These are phyloP conservation scores for Xanthoceras sorbifolium DNA, from an alignment of 345 rosid species.

Conservation along the genomic window DNA sequence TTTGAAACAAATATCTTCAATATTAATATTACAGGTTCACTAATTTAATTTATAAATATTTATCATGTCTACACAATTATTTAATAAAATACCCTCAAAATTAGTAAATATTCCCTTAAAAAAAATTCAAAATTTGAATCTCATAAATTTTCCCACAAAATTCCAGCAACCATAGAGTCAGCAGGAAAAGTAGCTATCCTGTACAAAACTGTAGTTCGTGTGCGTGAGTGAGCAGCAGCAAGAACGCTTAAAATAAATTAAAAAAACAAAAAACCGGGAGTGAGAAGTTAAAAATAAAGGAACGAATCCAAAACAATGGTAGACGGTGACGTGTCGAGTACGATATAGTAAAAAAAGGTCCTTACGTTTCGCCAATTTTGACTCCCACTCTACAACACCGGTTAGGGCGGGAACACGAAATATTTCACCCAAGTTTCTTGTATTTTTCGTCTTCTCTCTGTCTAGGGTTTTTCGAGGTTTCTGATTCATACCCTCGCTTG, in stretches of 20 bases:
- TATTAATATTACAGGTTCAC: too few relatives aligned
- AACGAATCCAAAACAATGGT: background rate
- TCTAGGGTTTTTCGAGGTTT: constrained; percentile 24
- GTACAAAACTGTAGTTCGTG: background rate
- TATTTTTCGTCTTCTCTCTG: background rate
- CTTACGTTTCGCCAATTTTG: constrained; percentile 30
- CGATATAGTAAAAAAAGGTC: constrained; percentile 20
- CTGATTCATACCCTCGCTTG: constrained; percentile 14
- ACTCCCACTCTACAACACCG: constrained; percentile 20
- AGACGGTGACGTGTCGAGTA: constrained; percentile 37
- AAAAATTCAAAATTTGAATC: constrained; percentile 7
- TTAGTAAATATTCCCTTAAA: too few relatives aligned
- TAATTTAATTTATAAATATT: too few relatives aligned
- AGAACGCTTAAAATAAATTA: background rate
- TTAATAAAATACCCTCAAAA: background rate
- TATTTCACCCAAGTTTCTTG: background rate
- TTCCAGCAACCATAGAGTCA: constrained; percentile 10
- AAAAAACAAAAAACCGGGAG: too few relatives aligned
- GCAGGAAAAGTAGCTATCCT: background rate
- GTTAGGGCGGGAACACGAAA: constrained; percentile 63
- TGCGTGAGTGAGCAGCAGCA: background rate
- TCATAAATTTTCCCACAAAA: constrained; percentile 8
- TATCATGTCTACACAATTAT: too few relatives aligned
- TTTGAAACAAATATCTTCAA: too few relatives aligned
- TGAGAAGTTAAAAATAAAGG: too few relatives aligned